Evolutionary conservation across 352 stramenopile genomes (phyloP).

Genomic region (Phytophthora citricola): DNA sequence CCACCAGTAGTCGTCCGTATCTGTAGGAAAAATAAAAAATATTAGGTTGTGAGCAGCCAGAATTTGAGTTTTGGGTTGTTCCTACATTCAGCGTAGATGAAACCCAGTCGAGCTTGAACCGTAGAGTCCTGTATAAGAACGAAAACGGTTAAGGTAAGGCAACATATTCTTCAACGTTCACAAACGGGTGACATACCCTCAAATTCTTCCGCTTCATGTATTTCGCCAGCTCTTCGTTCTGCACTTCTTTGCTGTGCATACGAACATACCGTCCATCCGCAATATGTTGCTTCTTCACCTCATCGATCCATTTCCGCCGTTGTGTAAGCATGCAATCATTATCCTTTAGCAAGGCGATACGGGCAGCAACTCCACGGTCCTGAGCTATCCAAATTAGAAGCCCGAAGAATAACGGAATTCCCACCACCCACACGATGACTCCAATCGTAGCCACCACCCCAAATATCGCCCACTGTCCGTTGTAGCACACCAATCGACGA

Average conservation of each 20-base stretch:
- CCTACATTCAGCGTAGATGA: slow-evolving; percentile 84
- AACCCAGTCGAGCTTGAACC: slow-evolving; percentile 67
- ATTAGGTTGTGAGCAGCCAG: background rate
- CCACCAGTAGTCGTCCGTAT: slow-evolving; percentile 77
- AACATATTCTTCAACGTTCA: no score
- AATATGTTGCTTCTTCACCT: slow-evolving; percentile 57
- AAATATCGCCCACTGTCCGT: slow-evolving; percentile 70
- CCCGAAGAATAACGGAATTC: slow-evolving; percentile 84
- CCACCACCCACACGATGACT: slow-evolving; percentile 73
- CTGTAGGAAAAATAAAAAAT: slow-evolving; percentile 28
- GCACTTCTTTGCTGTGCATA: slow-evolving; percentile 65
- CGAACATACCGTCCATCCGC: slow-evolving; percentile 52
- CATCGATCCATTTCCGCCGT: slow-evolving; percentile 69
- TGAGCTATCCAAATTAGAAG: slow-evolving; percentile 74
- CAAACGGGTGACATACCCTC: slow-evolving; percentile 30
- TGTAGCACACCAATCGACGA: slow-evolving; percentile 75
- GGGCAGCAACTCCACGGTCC: slow-evolving; percentile 55
- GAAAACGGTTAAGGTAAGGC: background rate
- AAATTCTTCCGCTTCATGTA: slow-evolving; percentile 85
- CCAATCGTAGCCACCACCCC: slow-evolving; percentile 59
- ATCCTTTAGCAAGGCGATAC: slow-evolving; percentile 55
- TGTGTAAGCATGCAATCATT: slow-evolving; percentile 42
- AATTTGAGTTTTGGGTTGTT: no score
- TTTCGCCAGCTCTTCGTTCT: slow-evolving; percentile 70
- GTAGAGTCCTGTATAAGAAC: slow-evolving; percentile 57